Evolutionary conservation across 331 rosid species (phyloP).

Genomic region (Dryas integrifolia): DNA sequence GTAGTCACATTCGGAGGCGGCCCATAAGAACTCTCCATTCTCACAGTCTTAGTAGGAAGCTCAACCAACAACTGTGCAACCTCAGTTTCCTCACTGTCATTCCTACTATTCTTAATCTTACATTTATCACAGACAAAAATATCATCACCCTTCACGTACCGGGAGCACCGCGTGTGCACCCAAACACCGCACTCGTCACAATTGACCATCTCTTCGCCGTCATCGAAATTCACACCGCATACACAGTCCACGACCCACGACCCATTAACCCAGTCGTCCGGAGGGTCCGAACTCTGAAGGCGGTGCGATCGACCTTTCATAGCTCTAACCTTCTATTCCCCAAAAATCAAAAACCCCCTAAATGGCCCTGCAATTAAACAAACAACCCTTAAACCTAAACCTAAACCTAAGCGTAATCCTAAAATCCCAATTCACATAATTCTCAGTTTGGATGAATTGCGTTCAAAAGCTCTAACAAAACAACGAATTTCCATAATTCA

Average conservation of each 20-base stretch:
- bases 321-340: constrained; percentile 6
- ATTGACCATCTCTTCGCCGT: constrained; percentile 99
- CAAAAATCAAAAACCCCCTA: background rate
- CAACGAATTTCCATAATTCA: background rate
- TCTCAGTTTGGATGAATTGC: background rate
- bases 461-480: background rate
- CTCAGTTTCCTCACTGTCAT: constrained; percentile 78
- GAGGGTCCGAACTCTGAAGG: constrained; percentile 80
- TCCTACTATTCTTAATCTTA: constrained; percentile 53
- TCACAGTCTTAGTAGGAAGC: constrained; percentile 79
- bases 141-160: constrained; percentile 90
- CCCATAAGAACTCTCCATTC: constrained; percentile 48
- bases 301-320: constrained; percentile 97
- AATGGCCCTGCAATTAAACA: no score
- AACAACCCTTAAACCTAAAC: background rate
- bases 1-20: constrained; percentile 42
- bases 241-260: constrained; percentile 97
- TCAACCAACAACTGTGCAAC: constrained; percentile 85
- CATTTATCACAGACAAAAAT: constrained; percentile 90
- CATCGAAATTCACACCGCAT: constrained; percentile 94
- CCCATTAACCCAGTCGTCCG: constrained; percentile 91
- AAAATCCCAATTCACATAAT: constrained; percentile 13
- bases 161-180: constrained; percentile 98
- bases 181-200: constrained; percentile 98
- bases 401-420: constrained; percentile 11